Conservation (phyloP, 2,329 filamentous ascomycete genomes). For the Sarocladiaceae sp. region DNA sequence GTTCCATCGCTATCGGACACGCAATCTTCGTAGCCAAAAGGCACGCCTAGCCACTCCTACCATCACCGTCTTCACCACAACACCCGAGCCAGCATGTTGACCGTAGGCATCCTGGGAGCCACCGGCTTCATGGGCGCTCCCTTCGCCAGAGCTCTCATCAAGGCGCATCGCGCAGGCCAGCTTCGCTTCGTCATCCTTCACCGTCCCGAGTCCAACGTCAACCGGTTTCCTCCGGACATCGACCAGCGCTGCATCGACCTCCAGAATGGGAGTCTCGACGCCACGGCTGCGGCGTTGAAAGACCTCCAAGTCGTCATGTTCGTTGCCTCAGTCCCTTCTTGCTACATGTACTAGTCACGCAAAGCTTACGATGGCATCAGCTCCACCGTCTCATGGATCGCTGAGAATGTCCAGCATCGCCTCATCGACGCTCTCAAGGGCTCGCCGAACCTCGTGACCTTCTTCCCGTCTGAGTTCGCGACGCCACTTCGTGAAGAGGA, state of each 20-base stretch:
- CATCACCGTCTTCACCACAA: neutral
- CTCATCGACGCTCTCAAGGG: neutral
- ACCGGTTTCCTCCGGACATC: neutral
- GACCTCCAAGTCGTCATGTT: slow-evolving; percentile 3
- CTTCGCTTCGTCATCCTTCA: neutral
- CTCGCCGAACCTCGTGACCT: neutral
- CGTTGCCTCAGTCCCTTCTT: no score
- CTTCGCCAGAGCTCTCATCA: neutral
- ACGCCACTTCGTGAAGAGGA: slow-evolving; percentile 3
- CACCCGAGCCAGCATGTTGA: neutral
- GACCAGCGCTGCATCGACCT: slow-evolving; percentile 1
- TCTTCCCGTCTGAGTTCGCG: slow-evolving; percentile 1
- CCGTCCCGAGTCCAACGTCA: slow-evolving; percentile 2
- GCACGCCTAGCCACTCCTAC: no score
- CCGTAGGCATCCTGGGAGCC: neutral
- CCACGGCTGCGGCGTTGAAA: neutral
- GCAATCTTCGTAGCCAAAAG: no score
- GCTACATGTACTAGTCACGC: no score
- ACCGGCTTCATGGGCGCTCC: slow-evolving; percentile 6
- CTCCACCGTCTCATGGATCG: neutral
- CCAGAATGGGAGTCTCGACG: neutral
- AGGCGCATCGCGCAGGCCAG: neutral
- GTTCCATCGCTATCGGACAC: no score
- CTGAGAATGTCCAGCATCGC: neutral
- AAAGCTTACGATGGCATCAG: no score